Evolutionary conservation across 1,284 basidiomycete species (phyloP), one percentile per base, ranked within the genome.

Genomic region (Apiotrichum mycotoxinovorans): DNA sequence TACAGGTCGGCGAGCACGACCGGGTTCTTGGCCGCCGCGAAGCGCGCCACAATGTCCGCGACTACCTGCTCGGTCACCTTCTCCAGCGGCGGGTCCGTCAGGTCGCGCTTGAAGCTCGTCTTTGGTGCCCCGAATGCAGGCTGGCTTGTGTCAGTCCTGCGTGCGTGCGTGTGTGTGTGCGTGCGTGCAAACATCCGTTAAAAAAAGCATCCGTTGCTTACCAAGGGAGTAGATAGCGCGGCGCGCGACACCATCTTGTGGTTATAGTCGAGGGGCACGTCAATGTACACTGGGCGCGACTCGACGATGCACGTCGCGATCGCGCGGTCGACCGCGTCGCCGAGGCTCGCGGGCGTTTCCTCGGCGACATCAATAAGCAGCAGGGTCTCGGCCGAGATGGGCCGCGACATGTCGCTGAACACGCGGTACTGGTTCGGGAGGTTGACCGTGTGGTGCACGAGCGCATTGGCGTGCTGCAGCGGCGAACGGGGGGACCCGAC

Each of bases 1-100:
- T 93, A 96, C 1, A 91, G 90, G 70, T 98, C 94, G 37, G 93
- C 85, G 15, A 97, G 83, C 54, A 95, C 83, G 56, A 92, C 80
- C 0, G 87, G 85, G 54, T 88, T 83, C 68, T 84, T 80, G 9
- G 87, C 87, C 10, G 81, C 79, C 50, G 85, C 79, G 45, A 91
- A 84, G 25, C 83, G 81, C 45, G 83, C 80, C 23, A 81, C 73
- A 61, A 94, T 89, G 63, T 87, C 84, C 40, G 86, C 81, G 46
- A 93, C 78, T 4, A 92, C 90, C 63, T 85, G 87, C 3, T 79
- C 75, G 66, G 90, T 86, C 12, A 84, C 46, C 4, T 27, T 10
- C 15, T 50, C 54, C 8, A 56, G 25, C 1, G 51, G 43, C 7
- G 47, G 52, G 25, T 54, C 45, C 3, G 38, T 33, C 26, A 59